Evolutionary conservation across 2,329 filamentous ascomycete species (phyloP).

Genomic region (Dactylellina drechsleri): DNA sequence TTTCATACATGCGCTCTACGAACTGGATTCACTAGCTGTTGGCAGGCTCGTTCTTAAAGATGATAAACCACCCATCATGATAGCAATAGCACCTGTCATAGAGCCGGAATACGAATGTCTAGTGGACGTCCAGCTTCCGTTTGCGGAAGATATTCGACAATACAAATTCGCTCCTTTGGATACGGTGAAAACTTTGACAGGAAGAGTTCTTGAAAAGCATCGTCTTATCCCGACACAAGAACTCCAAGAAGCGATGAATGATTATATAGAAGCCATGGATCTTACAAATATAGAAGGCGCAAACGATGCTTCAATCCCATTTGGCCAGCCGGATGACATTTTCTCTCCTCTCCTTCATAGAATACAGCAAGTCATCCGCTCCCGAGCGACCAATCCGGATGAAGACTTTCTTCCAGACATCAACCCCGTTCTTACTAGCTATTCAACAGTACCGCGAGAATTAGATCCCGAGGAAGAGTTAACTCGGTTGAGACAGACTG

Average conservation of each 20-base stretch:
- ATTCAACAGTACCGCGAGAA: conserved; percentile 77
- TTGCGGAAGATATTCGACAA: conserved; percentile 88
- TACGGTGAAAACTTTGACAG: conserved; percentile 85
- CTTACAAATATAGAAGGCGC: conserved; percentile 72
- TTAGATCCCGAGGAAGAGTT: conserved; percentile 69
- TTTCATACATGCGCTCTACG: conserved; percentile 84
- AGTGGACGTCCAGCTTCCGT: conserved; percentile 84
- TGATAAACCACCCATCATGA: conserved; percentile 77
- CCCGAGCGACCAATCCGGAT: conserved; percentile 79
- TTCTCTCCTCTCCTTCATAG: conserved; percentile 89
- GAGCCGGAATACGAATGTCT: conserved; percentile 84
- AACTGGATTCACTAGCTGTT: conserved; percentile 85
- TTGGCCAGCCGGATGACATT: conserved; percentile 70
- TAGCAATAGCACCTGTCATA: conserved; percentile 82
- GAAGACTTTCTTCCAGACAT: conserved; percentile 72
- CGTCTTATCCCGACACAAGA: conserved; percentile 81
- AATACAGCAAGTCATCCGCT: conserved; percentile 84
- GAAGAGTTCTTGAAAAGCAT: conserved; percentile 81
- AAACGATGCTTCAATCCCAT: conserved; percentile 74
- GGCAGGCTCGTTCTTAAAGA: conserved; percentile 87
- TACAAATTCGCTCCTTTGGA: conserved; percentile 93
- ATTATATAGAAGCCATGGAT: conserved; percentile 94
- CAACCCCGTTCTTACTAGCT: conserved; percentile 73
- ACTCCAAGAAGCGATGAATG: conserved; percentile 82
- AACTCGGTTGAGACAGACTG: conserved; percentile 72